Evolutionary conservation across 352 stramenopile genomes (phyloP), one percentile per base, ranked within the genome.

Genomic region (Pseudoperonospora humuli): DNA sequence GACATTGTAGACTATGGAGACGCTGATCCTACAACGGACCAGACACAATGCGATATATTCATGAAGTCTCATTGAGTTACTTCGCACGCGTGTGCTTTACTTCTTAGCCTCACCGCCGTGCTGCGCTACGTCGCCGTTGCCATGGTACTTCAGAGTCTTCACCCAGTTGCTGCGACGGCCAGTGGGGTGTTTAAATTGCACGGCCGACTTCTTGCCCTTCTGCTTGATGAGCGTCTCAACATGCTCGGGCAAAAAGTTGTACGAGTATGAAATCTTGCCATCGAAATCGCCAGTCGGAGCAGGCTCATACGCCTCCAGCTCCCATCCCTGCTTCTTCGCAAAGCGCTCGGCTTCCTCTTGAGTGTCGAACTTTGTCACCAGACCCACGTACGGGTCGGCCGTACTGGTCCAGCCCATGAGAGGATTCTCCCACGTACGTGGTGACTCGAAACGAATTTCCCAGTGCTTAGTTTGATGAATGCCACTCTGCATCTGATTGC

Each of bases 331-430:
- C 51, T 94, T 93, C 62, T 96, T 72, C 8, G 72, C 75, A 32
- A 86, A 87, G 23, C 37, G 18, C 32, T 93, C 57, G 8, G 91
- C 91, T 7, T 91, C 78, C 52, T 88, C 74, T 38, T 90, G 75
- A 31, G 71, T 95, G 56, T 91, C 72, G 46, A 97, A 97, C 54
- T 81, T 86, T 55, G 93, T 60, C 50, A 83, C 68, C 45, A 93
- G 67, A 52, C 64, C 80, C 25, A 88, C 70, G 53, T 96, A 79
- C 38, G 89, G 64, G 67, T 97, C 91, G 19, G 76, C 77, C 32
- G 73, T 92, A 42, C 67, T 91, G 23, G 85, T 94, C 91, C 91
- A 97, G 46, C 88, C 88, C 91, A 97, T 97, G 20, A 97, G 70
- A 18, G 88, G 86, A 70, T 97, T 97, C 18, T 75, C 63, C 91